Percentiles rank a stretch among this genome's conserved stretches.
phyloP scores from a whole-genome alignment of 805 yeast genomes.

The Ogataea kodamae region DNA sequence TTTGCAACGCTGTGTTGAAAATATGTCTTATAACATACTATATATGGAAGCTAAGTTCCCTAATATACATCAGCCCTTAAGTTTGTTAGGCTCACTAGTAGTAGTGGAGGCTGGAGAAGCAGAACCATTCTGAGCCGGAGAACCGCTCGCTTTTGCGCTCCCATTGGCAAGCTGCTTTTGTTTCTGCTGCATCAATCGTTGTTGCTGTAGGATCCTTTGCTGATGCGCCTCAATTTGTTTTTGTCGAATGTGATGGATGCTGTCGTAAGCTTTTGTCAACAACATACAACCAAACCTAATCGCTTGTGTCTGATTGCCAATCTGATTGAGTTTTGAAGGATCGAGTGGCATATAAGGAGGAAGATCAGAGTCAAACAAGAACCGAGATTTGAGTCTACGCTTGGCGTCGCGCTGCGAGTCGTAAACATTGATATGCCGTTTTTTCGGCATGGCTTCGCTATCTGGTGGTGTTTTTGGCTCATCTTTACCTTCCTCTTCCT shows the following conservation, averaged over 20 bases:
- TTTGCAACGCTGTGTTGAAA: too few species aligned
- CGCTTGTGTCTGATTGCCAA: slow-evolving; percentile 81
- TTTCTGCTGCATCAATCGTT: slow-evolving; percentile 34
- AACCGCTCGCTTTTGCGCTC: slow-evolving; percentile 1
- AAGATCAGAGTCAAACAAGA: slow-evolving; percentile 48
- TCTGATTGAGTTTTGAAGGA: slow-evolving; percentile 79
- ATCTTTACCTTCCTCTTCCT: slow-evolving; percentile 4
- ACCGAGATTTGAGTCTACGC: slow-evolving; percentile 44
- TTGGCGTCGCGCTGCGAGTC: slow-evolving; percentile 33
- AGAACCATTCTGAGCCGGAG: slow-evolving; percentile 4
- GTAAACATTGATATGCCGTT: slow-evolving; percentile 31
- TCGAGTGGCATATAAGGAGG: slow-evolving; percentile 54
- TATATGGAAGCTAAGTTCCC: slow-evolving; percentile 2
- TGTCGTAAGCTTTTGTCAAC: slow-evolving; percentile 81
- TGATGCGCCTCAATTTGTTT: slow-evolving; percentile 49
- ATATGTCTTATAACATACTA: slow-evolving; percentile 5
- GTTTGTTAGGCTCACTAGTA: slow-evolving; percentile 6
- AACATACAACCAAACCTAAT: slow-evolving; percentile 91
- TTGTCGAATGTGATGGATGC: slow-evolving; percentile 71
- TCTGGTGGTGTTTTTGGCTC: slow-evolving; percentile 14
- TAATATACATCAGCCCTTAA: slow-evolving; percentile 9
- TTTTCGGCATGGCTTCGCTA: slow-evolving; percentile 8
- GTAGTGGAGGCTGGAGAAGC: slow-evolving; percentile 5
- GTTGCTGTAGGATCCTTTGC: slow-evolving; percentile 30
- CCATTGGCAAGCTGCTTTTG: slow-evolving; percentile 28